A percentile compares a stretch with the other conserved stretches of the same genome.
phyloP scores from a whole-genome alignment of 495 filamentous ascomycete genomes.

The Astrothelium macrocarpum region DNA sequence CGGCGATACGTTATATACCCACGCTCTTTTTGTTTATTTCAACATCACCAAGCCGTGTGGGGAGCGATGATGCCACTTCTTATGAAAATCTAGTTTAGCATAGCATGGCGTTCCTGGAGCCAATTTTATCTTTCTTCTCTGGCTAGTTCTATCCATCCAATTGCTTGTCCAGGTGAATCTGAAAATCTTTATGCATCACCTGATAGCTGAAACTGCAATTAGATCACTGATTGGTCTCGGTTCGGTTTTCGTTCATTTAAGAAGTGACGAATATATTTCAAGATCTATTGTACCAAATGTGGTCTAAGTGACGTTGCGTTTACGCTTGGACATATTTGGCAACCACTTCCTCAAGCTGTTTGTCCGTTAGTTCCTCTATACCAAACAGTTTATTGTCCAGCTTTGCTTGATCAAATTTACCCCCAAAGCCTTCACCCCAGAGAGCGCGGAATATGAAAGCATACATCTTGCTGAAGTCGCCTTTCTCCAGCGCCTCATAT shows the following conservation, averaged over 20 bases:
- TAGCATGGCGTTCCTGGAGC: constrained; percentile 1
- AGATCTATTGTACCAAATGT: background rate
- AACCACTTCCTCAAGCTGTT: constrained; percentile 12
- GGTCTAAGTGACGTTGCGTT: background rate
- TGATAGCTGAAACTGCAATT: background rate
- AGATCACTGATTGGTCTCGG: background rate
- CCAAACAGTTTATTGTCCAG: constrained; percentile 18
- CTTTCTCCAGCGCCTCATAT: constrained; percentile 7
- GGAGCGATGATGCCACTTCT: background rate
- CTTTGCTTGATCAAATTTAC: background rate
- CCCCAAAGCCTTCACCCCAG: constrained; percentile 11
- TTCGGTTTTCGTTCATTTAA: background rate
- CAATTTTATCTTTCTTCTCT: background rate
- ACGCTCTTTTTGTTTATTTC: background rate
- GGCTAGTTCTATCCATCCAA: background rate
- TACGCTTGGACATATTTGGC: background rate
- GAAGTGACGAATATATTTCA: background rate
- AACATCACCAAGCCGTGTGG: background rate
- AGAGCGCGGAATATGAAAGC: constrained; percentile 9
- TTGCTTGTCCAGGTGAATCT: too few species aligned
- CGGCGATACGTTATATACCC: background rate
- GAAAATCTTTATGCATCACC: too few species aligned
- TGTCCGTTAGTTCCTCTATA: constrained; percentile 9
- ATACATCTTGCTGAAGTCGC: background rate
- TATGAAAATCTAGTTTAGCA: background rate